Percentiles rank a stretch among this genome's conserved stretches.
Conservation (phyloP, 306 rosid species). For the Glycine tomentella region DNA sequence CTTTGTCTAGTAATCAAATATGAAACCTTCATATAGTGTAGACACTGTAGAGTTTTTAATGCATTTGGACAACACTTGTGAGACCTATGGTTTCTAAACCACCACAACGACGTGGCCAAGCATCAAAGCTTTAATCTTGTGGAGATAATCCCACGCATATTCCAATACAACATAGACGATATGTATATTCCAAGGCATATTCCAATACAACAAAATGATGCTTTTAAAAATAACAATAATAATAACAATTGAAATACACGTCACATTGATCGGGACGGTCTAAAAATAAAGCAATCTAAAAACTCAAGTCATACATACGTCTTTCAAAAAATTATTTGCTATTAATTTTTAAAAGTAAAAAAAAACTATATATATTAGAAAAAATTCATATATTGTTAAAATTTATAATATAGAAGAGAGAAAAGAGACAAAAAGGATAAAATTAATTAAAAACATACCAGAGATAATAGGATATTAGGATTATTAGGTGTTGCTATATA, state of each 20-base stretch:
- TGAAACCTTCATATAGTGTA: background rate
- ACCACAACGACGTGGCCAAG: background rate
- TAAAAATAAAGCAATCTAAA: too few relatives aligned
- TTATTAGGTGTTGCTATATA: too few relatives aligned
- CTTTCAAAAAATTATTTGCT: too few relatives aligned
- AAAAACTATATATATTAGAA: too few relatives aligned
- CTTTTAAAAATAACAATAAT: too few relatives aligned
- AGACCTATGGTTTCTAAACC: background rate
- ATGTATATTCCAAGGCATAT: background rate
- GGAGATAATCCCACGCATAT: background rate
- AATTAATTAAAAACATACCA: too few relatives aligned
- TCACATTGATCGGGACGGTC: background rate
- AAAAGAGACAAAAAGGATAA: too few relatives aligned
- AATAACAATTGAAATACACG: background rate
- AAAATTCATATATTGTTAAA: too few relatives aligned
- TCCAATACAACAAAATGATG: background rate
- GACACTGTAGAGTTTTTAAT: background rate
- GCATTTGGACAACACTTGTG: background rate
- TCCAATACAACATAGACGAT: background rate
- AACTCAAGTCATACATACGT: too few relatives aligned
- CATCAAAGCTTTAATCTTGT: background rate
- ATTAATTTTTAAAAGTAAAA: too few relatives aligned
- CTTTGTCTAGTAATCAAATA: background rate
- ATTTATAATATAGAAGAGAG: too few relatives aligned
- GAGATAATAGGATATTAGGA: too few relatives aligned